Conservation (phyloP, 2,329 filamentous ascomycete genomes). For the Neophaeococcomyces mojaviensis region DNA sequence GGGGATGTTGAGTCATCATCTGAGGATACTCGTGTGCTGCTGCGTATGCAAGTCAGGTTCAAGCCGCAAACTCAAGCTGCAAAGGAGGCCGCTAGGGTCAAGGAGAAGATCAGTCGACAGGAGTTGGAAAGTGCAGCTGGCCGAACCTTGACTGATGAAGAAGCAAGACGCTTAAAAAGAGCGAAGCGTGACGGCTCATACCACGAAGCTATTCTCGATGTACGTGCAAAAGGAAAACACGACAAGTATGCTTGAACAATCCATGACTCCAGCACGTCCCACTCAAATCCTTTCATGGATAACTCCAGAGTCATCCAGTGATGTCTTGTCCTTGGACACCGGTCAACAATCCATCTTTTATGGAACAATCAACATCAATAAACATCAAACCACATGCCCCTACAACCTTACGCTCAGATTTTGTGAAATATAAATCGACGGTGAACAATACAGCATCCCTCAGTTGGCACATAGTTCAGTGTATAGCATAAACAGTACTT, state of each 20-base stretch:
- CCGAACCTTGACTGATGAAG: constrained; percentile 69
- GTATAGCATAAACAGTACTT: no score
- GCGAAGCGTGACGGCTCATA: constrained; percentile 82
- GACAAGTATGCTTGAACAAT: constrained; percentile 65
- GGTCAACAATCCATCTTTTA: no score
- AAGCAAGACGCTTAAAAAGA: constrained; percentile 74
- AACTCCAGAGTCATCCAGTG: no score
- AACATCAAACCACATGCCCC: no score
- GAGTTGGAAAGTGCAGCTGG: constrained; percentile 79
- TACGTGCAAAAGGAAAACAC: constrained; percentile 88
- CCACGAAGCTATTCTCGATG: constrained; percentile 74
- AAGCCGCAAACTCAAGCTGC: constrained; percentile 73
- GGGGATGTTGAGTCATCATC: constrained; percentile 17
- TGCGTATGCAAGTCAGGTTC: constrained; percentile 92
- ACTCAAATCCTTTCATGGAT: not conserved
- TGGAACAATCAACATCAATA: no score
- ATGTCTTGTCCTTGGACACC: no score
- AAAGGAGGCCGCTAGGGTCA: constrained; percentile 69
- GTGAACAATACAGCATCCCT: no score
- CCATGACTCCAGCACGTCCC: constrained; percentile 10
- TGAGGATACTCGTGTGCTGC: constrained; percentile 31
- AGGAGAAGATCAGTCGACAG: constrained; percentile 75
- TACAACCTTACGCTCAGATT: no score
- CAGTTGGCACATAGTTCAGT: no score
- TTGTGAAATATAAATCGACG: no score